Percentiles rank a stretch among this genome's conserved stretches.
Conservation (phyloP, 2,329 filamentous ascomycete genomes). For the Alternaria panax region DNA sequence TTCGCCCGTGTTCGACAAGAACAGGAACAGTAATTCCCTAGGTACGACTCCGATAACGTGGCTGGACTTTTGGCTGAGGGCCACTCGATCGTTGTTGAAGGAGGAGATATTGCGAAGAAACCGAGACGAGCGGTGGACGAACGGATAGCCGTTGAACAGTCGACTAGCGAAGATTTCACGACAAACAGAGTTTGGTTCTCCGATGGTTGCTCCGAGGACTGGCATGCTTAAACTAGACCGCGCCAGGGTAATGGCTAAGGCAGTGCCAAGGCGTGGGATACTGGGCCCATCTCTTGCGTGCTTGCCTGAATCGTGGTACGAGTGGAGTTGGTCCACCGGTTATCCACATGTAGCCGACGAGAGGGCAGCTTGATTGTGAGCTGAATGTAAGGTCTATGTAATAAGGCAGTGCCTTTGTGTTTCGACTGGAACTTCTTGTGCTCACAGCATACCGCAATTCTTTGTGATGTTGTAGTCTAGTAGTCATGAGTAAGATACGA, state of each 20-base stretch:
- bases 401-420: neutral
- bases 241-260: neutral
- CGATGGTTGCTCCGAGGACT: conserved; percentile 1
- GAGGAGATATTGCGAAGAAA: neutral
- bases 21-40: neutral
- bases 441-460: neutral
- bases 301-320: conserved; percentile 8
- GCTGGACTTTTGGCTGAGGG: neutral
- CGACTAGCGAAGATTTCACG: neutral
- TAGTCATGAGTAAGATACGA: neutral
- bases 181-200: neutral
- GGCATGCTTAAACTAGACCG: neutral
- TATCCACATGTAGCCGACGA: neutral
- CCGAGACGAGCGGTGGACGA: neutral
- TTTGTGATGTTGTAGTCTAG: neutral
- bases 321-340: neutral
- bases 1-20: neutral
- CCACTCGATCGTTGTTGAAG: neutral
- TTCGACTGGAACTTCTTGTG: neutral
- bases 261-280: conserved; percentile 10
- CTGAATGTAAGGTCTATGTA: neutral
- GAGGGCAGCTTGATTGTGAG: neutral
- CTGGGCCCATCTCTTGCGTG: neutral
- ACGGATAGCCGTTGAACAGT: neutral
- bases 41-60: neutral